phyloP scores from a whole-genome alignment of 176 grass and related monocot species.

The Raddia guianensis region DNA sequence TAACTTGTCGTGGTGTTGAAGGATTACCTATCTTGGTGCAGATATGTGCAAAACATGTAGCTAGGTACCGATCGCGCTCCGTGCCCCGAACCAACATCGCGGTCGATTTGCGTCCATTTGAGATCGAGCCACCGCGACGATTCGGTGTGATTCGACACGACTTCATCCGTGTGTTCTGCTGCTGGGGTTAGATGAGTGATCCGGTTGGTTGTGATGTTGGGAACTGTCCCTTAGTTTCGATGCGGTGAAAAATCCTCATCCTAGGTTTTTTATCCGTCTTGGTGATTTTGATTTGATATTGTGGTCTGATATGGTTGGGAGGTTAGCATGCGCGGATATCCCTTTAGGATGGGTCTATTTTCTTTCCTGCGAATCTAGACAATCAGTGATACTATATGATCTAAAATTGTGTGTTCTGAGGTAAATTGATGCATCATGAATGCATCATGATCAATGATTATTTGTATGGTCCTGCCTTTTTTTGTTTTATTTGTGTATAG shows the following conservation, averaged over 20 bases:
- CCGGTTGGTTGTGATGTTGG: neutral
- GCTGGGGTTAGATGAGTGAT: neutral
- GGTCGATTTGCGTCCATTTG: neutral
- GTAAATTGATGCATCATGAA: neutral
- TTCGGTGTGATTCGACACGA: neutral
- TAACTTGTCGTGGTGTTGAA: too few species aligned
- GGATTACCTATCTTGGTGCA: too few species aligned
- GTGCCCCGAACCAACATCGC: neutral
- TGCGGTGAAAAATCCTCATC: neutral
- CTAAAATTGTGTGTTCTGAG: too few species aligned
- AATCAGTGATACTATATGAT: neutral
- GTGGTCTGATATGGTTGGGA: neutral
- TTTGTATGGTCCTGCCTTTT: neutral
- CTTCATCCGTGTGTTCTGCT: neutral
- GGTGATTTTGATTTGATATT: neutral
- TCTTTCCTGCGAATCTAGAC: neutral
- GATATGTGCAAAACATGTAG: too few species aligned
- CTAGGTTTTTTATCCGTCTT: neutral
- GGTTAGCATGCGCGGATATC: neutral
- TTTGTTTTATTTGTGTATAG: neutral
- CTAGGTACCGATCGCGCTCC: conserved; percentile 21
- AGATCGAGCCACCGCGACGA: too few species aligned
- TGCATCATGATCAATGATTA: neutral
- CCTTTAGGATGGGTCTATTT: neutral
- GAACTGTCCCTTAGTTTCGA: neutral